These are phyloP conservation scores for Hibiscus syriacus DNA, from an alignment of 345 rosid species.

Conservation along the genomic window DNA sequence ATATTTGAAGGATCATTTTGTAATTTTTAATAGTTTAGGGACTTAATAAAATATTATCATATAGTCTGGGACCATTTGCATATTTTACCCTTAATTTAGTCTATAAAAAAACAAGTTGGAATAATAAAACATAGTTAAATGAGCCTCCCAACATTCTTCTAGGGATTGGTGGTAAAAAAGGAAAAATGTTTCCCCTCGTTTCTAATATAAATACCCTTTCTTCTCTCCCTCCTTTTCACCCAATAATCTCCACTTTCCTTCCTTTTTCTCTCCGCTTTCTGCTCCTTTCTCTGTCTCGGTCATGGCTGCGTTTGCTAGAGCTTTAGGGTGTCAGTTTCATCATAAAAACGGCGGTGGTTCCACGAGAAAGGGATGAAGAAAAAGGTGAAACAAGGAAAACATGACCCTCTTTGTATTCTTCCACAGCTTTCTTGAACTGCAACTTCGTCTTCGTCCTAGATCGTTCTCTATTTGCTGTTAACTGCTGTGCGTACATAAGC, in stretches of 20 bases:
- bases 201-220: conserved; percentile 48
- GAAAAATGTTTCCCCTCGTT: conserved; percentile 21
- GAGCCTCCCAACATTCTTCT: conserved; percentile 69
- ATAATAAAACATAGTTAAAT: conserved; percentile 12
- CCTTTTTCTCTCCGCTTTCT: too few relatives aligned
- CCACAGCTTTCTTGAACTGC: conserved; percentile 99
- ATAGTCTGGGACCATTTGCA: too few relatives aligned
- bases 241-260: background rate
- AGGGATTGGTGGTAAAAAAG: conserved; percentile 85
- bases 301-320: background rate
- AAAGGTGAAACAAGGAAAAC: too few relatives aligned
- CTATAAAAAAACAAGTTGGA: background rate
- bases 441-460: conserved; percentile 13
- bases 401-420: conserved; percentile 78
- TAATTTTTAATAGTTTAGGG: too few relatives aligned
- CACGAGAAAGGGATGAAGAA: background rate
- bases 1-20: too few relatives aligned
- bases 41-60: too few relatives aligned
- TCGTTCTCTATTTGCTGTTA: background rate
- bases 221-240: conserved; percentile 17
- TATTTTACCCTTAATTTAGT: conserved; percentile 4
- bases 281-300: conserved; percentile 7
- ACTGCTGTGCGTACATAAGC: background rate
- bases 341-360: background rate
- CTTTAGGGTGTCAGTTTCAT: conserved; percentile 2